Percentiles rank a stretch among this genome's conserved stretches.
Evolutionary conservation across 108 stramenopile genomes (phyloP).

Genomic region (Mediolabrus comicus): DNA sequence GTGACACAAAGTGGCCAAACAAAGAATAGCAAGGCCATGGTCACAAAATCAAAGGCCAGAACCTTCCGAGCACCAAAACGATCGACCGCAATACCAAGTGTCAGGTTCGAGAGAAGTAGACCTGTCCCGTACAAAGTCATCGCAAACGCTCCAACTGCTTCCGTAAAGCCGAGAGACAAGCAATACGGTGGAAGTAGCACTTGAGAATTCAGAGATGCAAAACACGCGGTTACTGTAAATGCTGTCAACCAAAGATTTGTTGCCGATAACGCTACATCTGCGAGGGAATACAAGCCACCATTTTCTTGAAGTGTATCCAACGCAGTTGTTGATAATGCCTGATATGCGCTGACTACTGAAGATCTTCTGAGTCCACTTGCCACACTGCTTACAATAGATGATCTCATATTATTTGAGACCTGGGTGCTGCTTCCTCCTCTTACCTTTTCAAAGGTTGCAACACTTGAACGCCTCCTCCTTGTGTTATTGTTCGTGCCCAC

Average conservation of each 20-base stretch:
- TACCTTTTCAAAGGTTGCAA: neutral
- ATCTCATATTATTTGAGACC: neutral
- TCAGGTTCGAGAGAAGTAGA: neutral
- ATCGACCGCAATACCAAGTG: neutral
- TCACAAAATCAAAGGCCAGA: neutral
- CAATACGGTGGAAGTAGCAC: slow-evolving; percentile 8
- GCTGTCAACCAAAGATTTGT: slow-evolving; percentile 3
- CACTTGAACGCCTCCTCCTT: neutral
- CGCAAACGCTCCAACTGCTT: neutral
- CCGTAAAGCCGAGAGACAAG: neutral
- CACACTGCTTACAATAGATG: neutral
- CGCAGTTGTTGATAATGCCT: neutral
- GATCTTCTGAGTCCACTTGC: neutral
- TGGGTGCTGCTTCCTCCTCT: neutral
- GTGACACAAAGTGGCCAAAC: neutral
- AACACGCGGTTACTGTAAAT: slow-evolving; percentile 11
- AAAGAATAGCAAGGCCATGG: slow-evolving; percentile 3
- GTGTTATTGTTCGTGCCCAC: neutral
- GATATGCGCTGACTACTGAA: neutral
- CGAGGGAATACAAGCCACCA: neutral
- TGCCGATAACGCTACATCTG: slow-evolving; percentile 1
- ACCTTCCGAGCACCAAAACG: neutral
- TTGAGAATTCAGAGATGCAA: slow-evolving; percentile 10
- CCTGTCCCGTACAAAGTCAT: slow-evolving; percentile 4
- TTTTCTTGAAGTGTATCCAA: too few species aligned